Conservation (phyloP, 352 stramenopile species). For the Discostella stelligera region DNA sequence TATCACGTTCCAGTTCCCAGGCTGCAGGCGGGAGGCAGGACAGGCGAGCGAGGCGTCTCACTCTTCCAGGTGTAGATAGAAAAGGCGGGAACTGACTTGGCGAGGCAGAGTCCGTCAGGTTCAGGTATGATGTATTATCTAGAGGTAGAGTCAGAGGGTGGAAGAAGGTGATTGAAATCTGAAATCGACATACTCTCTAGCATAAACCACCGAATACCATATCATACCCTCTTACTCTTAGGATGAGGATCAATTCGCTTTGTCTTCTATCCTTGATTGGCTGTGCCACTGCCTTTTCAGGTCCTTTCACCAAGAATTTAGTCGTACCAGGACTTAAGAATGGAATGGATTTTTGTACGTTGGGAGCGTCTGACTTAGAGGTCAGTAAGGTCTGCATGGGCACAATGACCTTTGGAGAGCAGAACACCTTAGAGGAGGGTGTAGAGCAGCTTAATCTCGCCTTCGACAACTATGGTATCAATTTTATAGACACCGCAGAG, state of each 20-base stretch:
- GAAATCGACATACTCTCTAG: too few species aligned
- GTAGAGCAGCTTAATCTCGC: conserved; percentile 81
- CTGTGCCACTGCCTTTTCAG: conserved; percentile 10
- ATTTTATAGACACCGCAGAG: conserved; percentile 88
- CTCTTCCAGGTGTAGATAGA: too few species aligned
- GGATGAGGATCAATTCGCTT: conserved; percentile 8
- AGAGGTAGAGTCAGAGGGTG: too few species aligned
- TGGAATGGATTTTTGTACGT: conserved; percentile 72
- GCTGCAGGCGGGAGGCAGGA: too few species aligned
- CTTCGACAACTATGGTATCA: conserved; percentile 85
- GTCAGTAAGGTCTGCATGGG: conserved; percentile 84
- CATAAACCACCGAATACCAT: background rate
- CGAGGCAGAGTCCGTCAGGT: too few species aligned
- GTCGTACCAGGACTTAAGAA: conserved; percentile 65
- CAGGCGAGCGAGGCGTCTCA: too few species aligned
- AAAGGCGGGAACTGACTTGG: too few species aligned
- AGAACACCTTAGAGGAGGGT: conserved; percentile 84
- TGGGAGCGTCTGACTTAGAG: conserved; percentile 82
- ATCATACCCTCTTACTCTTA: background rate
- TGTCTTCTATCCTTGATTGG: background rate
- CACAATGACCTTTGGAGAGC: conserved; percentile 82
- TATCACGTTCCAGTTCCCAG: too few species aligned
- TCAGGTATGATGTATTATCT: too few species aligned
- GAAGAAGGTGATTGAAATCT: too few species aligned
- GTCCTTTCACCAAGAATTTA: conserved; percentile 35